phyloP scores from a whole-genome alignment of 129 eudicot genomes.

The sunflower (Helianthus annuus) region DNA sequence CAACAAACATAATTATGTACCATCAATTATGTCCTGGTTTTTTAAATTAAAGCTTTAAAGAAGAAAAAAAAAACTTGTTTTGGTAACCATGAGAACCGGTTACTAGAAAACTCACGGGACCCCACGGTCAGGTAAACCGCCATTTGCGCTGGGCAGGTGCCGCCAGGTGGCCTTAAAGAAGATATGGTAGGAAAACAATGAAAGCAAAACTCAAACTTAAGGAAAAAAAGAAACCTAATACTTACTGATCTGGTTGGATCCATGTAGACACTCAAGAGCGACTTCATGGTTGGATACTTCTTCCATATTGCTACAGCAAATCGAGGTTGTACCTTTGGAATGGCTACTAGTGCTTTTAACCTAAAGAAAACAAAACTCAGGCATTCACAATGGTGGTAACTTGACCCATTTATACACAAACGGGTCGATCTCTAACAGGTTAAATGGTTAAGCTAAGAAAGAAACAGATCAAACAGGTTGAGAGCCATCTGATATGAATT shows the following conservation, averaged over 20 bases:
- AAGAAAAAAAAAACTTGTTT: background rate
- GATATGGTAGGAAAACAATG: too few species aligned
- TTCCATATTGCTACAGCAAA: conserved; percentile 84
- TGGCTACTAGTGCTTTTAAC: conserved; percentile 85
- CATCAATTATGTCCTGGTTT: background rate
- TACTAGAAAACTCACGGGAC: too few species aligned
- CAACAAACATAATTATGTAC: background rate
- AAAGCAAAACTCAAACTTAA: background rate
- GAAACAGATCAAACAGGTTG: background rate
- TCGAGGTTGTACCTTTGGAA: conserved; percentile 95
- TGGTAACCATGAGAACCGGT: too few species aligned
- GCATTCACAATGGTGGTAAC: background rate
- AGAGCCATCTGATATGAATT: background rate
- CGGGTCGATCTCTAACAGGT: background rate
- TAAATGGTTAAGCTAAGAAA: background rate
- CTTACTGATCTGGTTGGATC: conserved; percentile 83
- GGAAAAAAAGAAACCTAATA: background rate
- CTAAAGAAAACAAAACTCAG: conserved; percentile 36
- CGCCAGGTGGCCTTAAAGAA: too few species aligned
- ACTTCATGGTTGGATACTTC: conserved; percentile 90
- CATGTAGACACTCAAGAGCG: conserved; percentile 80
- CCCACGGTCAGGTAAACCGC: too few species aligned
- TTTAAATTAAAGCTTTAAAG: conserved; percentile 2
- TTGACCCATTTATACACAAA: conserved; percentile 8
- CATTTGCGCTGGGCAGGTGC: too few species aligned